These are phyloP conservation scores for Chytriomyces sp. DNA, from an alignment of 192 early-diverging fungal genomes.

Conservation along the genomic window DNA sequence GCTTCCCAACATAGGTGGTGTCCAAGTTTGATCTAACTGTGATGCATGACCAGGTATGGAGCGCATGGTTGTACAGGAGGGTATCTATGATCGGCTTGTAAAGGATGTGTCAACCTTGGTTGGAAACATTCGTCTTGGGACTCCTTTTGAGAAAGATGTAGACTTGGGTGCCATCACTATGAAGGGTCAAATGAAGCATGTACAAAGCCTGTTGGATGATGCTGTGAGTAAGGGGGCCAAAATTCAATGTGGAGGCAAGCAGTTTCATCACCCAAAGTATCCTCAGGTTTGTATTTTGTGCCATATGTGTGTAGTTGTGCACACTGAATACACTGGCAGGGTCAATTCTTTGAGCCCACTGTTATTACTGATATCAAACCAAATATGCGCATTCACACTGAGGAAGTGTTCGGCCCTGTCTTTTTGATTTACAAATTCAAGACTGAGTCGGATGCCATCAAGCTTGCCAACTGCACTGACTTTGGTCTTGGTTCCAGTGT, in stretches of 20 bases:
- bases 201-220: conserved; percentile 72
- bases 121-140: conserved; percentile 65
- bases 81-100: conserved; percentile 70
- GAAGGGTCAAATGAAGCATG: conserved; percentile 56
- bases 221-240: conserved; percentile 78
- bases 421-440: conserved; percentile 77
- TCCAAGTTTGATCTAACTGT: conserved; percentile 47
- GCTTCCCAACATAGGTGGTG: conserved; percentile 24
- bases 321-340: too few relatives aligned
- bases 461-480: conserved; percentile 66
- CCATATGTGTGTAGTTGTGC: conserved; percentile 21
- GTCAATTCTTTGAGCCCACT: conserved; percentile 64
- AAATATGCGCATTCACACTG: conserved; percentile 71
- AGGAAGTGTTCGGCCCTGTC: conserved; percentile 96
- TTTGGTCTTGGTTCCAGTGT: conserved; percentile 81
- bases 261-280: conserved; percentile 68
- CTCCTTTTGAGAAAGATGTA: conserved; percentile 67
- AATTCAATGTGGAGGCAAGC: conserved; percentile 68
- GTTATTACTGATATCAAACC: conserved; percentile 70
- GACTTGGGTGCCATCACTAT: conserved; percentile 89
- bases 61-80: conserved; percentile 74
- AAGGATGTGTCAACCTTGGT: conserved; percentile 62
- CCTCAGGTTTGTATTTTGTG: conserved; percentile 81
- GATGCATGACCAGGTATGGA: conserved; percentile 65
- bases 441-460: conserved; percentile 69